A percentile compares a stretch with the other conserved stretches of the same genome.
phyloP scores from a whole-genome alignment of 1,139 yeast species.

The Taiozyma sp. region DNA sequence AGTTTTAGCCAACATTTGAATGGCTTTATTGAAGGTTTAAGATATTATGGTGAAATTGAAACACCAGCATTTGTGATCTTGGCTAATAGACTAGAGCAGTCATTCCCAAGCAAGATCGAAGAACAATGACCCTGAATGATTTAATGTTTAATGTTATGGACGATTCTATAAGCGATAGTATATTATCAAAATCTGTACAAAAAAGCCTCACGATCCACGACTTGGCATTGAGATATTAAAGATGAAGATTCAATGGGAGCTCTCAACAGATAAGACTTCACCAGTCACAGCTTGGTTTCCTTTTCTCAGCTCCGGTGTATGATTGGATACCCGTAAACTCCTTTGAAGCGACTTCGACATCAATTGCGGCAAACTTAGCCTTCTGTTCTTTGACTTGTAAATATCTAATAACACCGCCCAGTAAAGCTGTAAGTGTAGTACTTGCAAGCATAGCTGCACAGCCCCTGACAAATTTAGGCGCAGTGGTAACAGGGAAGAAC shows the following conservation, averaged over 20 bases:
- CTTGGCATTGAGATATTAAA: not conserved
- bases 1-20: conserved; percentile 51
- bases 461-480: conserved; percentile 47
- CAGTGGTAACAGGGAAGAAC: conserved; percentile 46
- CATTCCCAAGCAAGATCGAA: conserved; percentile 15
- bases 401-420: conserved; percentile 30
- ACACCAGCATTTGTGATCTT: conserved; percentile 52
- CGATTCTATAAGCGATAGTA: not conserved
- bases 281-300: not conserved
- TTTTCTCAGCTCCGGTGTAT: not conserved
- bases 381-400: conserved; percentile 36
- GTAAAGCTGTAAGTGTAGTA: conserved; percentile 31
- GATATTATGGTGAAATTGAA: conserved; percentile 59
- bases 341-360: not conserved
- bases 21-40: conserved; percentile 51
- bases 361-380: not conserved
- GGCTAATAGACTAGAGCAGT: conserved; percentile 45
- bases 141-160: not conserved
- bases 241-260: not conserved
- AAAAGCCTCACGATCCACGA: not conserved
- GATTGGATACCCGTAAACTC: not conserved
- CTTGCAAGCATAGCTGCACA: conserved; percentile 56
- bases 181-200: not conserved
- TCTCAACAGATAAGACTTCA: not conserved
- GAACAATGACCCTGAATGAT: not conserved